These are phyloP conservation scores for Linum lewisii DNA, from an alignment of 345 rosid genomes.

Conservation along the genomic window DNA sequence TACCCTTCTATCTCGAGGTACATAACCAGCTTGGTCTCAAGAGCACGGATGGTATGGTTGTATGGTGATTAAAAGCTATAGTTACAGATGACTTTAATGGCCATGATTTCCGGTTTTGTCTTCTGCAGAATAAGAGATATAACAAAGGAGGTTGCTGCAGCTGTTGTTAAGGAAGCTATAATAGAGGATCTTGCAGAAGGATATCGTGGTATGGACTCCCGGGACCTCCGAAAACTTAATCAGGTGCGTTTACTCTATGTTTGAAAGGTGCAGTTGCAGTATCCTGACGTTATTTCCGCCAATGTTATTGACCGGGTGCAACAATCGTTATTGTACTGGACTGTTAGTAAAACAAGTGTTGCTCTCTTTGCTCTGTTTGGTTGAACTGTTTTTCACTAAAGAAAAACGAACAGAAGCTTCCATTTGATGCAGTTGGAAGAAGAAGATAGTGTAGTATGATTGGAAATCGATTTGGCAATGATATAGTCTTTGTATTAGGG, in stretches of 20 bases:
- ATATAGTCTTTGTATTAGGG: no score
- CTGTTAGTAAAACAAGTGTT: background rate
- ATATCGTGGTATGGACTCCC: constrained; percentile 68
- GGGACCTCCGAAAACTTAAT: constrained; percentile 51
- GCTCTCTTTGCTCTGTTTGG: background rate
- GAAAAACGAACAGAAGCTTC: background rate
- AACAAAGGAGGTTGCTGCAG: constrained; percentile 79
- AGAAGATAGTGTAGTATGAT: no score
- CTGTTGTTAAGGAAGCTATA: constrained; percentile 82
- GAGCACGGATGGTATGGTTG: background rate
- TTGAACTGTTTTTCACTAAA: background rate
- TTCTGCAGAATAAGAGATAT: constrained; percentile 76
- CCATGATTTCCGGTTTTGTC: background rate
- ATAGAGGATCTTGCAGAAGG: constrained; percentile 75
- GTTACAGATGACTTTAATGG: constrained; percentile 1
- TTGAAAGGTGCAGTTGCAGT: background rate
- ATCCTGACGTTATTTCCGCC: background rate
- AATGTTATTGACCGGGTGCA: background rate
- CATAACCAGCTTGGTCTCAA: background rate
- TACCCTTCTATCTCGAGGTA: constrained; percentile 88
- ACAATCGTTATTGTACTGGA: background rate
- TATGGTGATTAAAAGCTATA: background rate
- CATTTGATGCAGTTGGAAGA: no score
- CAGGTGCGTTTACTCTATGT: constrained; percentile 28
- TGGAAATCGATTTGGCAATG: no score